Evolutionary conservation across 2,329 filamentous ascomycete species (phyloP), one percentile per base, ranked within the genome.

Genomic region (Apiospora sp.): DNA sequence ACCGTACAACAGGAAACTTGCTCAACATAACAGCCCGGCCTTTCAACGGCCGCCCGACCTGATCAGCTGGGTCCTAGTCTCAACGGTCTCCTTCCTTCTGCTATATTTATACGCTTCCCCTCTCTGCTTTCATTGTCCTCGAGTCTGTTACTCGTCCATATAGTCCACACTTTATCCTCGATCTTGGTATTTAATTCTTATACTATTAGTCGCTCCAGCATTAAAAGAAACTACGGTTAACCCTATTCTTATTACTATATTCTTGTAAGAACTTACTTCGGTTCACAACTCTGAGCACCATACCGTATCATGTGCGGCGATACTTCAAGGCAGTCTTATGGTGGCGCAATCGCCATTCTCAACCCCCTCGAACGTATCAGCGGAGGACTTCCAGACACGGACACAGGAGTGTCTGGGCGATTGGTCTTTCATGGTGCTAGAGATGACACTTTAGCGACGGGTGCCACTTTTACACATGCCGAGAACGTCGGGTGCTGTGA

Each of bases 331-430:
- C 78, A 81, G 67, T 83, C 85, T 13, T 81, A 82, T 51, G 85
- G 86, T 72, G 86, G 86, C 46, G 86, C 86, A 22, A 81, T 87
- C 69, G 86, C 81, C 10, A 84, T 86, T 8, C 82, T 87, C 67
- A 82, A 77, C 24, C 73, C 49, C 70, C 44, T 51, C 41, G 4
- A 54, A 73, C 34, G 30, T 54, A 69, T 19, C 58, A 81, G 1
- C 74, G 76, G 19, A 83, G 81, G n/a, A 83, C 85, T 51, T 1
- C 13, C 68, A 13, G 2, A 22, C 10, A 27, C 12, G 10, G 68
- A 41, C 5, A 24, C 19, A 14, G 24, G 41, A 1, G 75, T 76
- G 72, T 67, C 75, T 14, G 78, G 79, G 3, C 71, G 75, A 16
- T 80, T 87, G 7, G 78, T 83, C 4, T 87, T 87, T 67, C 83